Evolutionary conservation across 1,139 yeast species (phyloP).

Genomic region (Pichia kudriavzevii): DNA sequence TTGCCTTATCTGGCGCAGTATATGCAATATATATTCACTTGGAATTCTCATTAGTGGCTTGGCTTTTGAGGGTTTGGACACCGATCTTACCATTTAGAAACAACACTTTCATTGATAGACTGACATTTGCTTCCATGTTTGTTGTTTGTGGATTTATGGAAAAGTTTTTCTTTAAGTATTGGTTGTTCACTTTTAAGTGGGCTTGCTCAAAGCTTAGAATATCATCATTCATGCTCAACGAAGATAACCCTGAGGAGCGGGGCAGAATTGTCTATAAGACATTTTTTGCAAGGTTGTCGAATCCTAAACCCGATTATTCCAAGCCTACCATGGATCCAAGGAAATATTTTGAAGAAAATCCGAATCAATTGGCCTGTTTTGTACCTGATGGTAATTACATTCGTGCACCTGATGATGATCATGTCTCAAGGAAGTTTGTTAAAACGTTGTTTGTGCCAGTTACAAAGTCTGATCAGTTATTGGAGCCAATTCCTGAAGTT

Average conservation of each 20-base stretch:
- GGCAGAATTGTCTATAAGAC: slow-evolving; percentile 61
- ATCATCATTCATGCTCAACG: slow-evolving; percentile 70
- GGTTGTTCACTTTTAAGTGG: slow-evolving; percentile 56
- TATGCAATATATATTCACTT: slow-evolving; percentile 65
- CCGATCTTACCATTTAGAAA: slow-evolving; percentile 23
- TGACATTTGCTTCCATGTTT: slow-evolving; percentile 17
- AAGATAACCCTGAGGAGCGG: slow-evolving; percentile 65
- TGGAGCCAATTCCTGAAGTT: slow-evolving; percentile 35
- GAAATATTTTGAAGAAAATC: slow-evolving; percentile 36
- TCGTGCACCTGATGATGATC: slow-evolving; percentile 82
- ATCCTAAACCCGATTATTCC: slow-evolving; percentile 47
- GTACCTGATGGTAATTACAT: slow-evolving; percentile 74
- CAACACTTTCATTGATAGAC: slow-evolving; percentile 7
- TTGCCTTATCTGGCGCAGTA: slow-evolving; percentile 66
- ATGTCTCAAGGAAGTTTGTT: slow-evolving; percentile 56
- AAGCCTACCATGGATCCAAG: no score
- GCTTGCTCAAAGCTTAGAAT: slow-evolving; percentile 55
- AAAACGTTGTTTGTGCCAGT: slow-evolving; percentile 72
- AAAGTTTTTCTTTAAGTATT: slow-evolving; percentile 32
- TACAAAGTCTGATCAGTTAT: slow-evolving; percentile 65
- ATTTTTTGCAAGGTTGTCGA: slow-evolving; percentile 33
- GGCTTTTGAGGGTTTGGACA: slow-evolving; percentile 32
- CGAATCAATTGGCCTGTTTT: slow-evolving; percentile 42
- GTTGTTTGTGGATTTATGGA: slow-evolving; percentile 7
- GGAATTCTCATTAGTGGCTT: slow-evolving; percentile 68